A percentile compares a stretch with the other conserved stretches of the same genome.
Evolutionary conservation across 2,329 filamentous ascomycete species (phyloP).

Genomic region (Colletotrichum sp.): DNA sequence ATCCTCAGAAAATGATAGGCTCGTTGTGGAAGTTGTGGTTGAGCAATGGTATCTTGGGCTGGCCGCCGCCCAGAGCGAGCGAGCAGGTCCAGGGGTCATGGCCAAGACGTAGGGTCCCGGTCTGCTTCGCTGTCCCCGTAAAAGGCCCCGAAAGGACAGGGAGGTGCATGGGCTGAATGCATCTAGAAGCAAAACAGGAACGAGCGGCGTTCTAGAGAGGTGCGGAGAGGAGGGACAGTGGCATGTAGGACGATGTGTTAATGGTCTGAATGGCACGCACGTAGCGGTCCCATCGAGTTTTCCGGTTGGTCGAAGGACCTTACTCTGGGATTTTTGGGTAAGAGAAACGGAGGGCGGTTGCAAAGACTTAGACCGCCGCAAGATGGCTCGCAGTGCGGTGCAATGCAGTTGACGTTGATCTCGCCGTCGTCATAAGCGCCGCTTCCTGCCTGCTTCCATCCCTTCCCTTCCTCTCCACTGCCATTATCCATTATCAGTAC

Average conservation of each 20-base stretch:
- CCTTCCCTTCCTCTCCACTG: neutral
- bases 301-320: neutral
- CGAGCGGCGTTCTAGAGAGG: neutral
- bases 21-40: neutral
- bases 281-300: neutral
- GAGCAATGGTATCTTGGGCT: neutral
- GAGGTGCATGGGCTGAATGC: conserved; percentile 11
- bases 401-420: neutral
- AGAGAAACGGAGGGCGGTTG: neutral
- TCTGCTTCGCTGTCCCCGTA: neutral
- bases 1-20: neutral
- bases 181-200: conserved; percentile 17
- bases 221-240: neutral
- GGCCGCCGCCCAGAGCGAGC: neutral
- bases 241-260: neutral
- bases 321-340: neutral
- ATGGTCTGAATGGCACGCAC: neutral
- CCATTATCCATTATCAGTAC: neutral
- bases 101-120: neutral
- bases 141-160: neutral
- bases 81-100: neutral
- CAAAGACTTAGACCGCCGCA: neutral
- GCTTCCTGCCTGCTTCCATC: neutral
- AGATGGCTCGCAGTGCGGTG: neutral
- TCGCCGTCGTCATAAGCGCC: neutral